Percentiles rank a stretch among this genome's conserved stretches.
phyloP scores from a whole-genome alignment of 2,329 filamentous ascomycete genomes.

The Xylaria sp. region DNA sequence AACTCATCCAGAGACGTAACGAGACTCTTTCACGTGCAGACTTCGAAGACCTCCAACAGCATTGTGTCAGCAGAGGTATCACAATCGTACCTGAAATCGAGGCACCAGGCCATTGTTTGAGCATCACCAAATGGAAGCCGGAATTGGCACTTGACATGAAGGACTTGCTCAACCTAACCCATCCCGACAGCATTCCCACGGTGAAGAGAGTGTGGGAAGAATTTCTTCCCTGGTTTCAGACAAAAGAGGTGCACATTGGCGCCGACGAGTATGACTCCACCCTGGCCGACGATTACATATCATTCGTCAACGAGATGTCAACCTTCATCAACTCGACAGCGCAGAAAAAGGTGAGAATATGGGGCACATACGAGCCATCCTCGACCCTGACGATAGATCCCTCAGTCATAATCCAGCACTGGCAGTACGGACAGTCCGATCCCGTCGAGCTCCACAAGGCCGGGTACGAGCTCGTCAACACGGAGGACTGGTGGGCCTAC shows the following conservation, averaged over 20 bases:
- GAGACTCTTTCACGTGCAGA: conserved; percentile 59
- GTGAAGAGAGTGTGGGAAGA: conserved; percentile 63
- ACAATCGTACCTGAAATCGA: conserved; percentile 67
- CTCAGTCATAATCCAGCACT: conserved; percentile 57
- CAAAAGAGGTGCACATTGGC: conserved; percentile 65
- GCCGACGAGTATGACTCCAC: conserved; percentile 64
- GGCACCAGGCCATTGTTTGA: conserved; percentile 63
- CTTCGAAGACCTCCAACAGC: conserved; percentile 60
- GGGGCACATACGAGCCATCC: conserved; percentile 62
- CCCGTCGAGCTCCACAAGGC: conserved; percentile 53
- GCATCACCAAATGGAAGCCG: conserved; percentile 66
- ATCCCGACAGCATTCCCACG: conserved; percentile 64
- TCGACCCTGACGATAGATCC: conserved; percentile 48
- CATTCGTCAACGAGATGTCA: conserved; percentile 63
- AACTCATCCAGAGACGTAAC: conserved; percentile 57
- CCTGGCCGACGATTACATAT: conserved; percentile 61
- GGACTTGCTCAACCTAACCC: conserved; percentile 63
- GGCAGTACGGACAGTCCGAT: conserved; percentile 61
- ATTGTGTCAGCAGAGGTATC: conserved; percentile 62
- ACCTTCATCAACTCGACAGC: conserved; percentile 53
- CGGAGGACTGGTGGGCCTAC: conserved; percentile 64
- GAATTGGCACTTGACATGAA: conserved; percentile 59
- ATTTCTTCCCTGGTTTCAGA: conserved; percentile 66
- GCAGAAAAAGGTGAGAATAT: conserved; percentile 62
- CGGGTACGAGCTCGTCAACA: conserved; percentile 57